These are phyloP conservation scores for Sarocladium brachiariae DNA, from an alignment of 2,329 filamentous ascomycete genomes.

Conservation along the genomic window DNA sequence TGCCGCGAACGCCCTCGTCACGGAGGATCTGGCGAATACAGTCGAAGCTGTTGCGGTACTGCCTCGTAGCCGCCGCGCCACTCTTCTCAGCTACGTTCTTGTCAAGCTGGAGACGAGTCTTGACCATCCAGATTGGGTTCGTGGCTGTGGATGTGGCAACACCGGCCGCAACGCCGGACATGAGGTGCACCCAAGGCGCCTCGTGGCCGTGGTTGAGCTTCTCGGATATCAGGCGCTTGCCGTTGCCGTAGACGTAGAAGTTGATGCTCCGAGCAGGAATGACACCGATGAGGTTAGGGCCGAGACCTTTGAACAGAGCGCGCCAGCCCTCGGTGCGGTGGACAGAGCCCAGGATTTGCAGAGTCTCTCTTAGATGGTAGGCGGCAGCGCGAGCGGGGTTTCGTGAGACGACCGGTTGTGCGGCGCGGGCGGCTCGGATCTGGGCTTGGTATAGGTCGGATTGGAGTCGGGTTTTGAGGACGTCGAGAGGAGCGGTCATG, in stretches of 20 bases:
- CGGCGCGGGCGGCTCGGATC: slow-evolving; percentile 60
- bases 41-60: slow-evolving; percentile 83
- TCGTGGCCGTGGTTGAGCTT: slow-evolving; percentile 65
- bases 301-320: slow-evolving; percentile 87
- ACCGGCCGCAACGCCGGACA: slow-evolving; percentile 69
- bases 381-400: slow-evolving; percentile 58
- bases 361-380: slow-evolving; percentile 76
- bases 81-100: slow-evolving; percentile 65
- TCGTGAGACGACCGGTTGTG: slow-evolving; percentile 47
- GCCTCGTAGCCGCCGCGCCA: slow-evolving; percentile 45
- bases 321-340: slow-evolving; percentile 76
- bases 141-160: slow-evolving; percentile 84
- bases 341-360: slow-evolving; percentile 77
- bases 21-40: slow-evolving; percentile 77
- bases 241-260: slow-evolving; percentile 90
- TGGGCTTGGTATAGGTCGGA: slow-evolving; percentile 92
- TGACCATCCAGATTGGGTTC: slow-evolving; percentile 95
- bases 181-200: slow-evolving; percentile 69
- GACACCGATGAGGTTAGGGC: slow-evolving; percentile 83
- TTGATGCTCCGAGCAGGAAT: slow-evolving; percentile 87
- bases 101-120: slow-evolving; percentile 87
- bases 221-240: slow-evolving; percentile 73
- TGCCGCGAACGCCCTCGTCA: slow-evolving; percentile 70
- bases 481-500: slow-evolving; percentile 91
- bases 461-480: slow-evolving; percentile 87